Conservation (phyloP, 2,329 filamentous ascomycete genomes). For the Aspergillus brasiliensis region DNA sequence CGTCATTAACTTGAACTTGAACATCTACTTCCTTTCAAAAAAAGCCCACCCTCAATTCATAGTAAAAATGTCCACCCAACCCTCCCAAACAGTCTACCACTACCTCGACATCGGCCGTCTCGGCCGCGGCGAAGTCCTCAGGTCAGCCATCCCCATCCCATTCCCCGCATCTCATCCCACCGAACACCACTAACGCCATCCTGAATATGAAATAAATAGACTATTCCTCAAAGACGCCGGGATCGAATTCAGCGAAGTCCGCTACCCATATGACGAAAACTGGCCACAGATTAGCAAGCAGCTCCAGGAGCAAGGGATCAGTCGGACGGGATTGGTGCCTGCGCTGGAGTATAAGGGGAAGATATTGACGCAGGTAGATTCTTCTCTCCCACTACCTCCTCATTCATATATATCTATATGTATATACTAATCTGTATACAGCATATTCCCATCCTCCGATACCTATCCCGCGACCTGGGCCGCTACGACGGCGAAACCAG, state of each 20-base stretch:
- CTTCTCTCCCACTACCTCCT: too few relatives aligned
- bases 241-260: constrained; percentile 30
- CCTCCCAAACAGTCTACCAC: constrained; percentile 10
- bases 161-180: neutral
- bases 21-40: too few relatives aligned
- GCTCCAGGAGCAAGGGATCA: constrained; percentile 30
- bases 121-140: constrained; percentile 32
- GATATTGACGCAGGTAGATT: constrained; percentile 24
- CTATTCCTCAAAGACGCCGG: constrained; percentile 34
- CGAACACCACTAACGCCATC: neutral
- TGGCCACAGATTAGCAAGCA: constrained; percentile 30
- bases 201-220: constrained; percentile 10
- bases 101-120: constrained; percentile 31
- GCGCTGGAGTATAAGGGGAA: constrained; percentile 40
- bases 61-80: neutral
- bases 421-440: neutral
- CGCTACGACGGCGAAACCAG: constrained; percentile 42
- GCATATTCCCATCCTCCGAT: constrained; percentile 41
- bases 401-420: too few relatives aligned
- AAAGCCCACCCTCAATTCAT: too few relatives aligned
- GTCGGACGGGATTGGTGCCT: constrained; percentile 37
- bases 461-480: constrained; percentile 38
- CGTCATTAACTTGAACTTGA: too few relatives aligned
- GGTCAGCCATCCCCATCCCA: constrained; percentile 15
- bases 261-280: constrained; percentile 31